These are phyloP conservation scores for Sclerotinia trifoliorum DNA, from an alignment of 2,329 filamentous ascomycete species.

Conservation along the genomic window DNA sequence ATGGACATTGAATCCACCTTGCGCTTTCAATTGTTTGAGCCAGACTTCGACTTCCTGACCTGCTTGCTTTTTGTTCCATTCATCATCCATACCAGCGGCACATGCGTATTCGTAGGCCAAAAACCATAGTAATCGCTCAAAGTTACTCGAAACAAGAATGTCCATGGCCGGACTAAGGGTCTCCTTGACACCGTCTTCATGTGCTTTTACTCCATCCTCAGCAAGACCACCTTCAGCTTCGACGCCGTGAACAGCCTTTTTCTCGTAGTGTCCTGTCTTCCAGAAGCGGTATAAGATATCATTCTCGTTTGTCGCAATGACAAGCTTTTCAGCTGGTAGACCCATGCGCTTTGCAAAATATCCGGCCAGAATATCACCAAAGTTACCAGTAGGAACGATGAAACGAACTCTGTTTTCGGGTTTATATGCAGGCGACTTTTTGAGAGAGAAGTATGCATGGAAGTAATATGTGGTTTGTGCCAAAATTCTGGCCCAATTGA, in stretches of 20 bases:
- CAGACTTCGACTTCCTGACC: slow-evolving; percentile 75
- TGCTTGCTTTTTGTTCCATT: slow-evolving; percentile 65
- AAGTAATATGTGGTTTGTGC: slow-evolving; percentile 98
- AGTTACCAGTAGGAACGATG: slow-evolving; percentile 93
- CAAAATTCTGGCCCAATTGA: slow-evolving; percentile 93
- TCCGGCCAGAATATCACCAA: slow-evolving; percentile 89
- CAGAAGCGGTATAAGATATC: slow-evolving; percentile 96
- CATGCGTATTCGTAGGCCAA: slow-evolving; percentile 71
- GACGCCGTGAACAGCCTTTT: slow-evolving; percentile 62
- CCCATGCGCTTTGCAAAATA: slow-evolving; percentile 93
- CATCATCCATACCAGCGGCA: slow-evolving; percentile 59
- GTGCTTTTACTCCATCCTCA: slow-evolving; percentile 58
- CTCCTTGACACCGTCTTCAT: slow-evolving; percentile 76
- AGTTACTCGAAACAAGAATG: slow-evolving; percentile 93
- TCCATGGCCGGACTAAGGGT: slow-evolving; percentile 97
- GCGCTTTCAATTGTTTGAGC: slow-evolving; percentile 76
- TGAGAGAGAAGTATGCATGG: slow-evolving; percentile 84
- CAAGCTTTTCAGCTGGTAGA: slow-evolving; percentile 80
- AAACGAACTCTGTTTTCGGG: slow-evolving; percentile 72
- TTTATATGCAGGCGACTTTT: slow-evolving; percentile 58
- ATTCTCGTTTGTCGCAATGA: slow-evolving; percentile 95
- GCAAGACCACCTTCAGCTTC: slow-evolving; percentile 55
- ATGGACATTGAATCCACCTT: slow-evolving; percentile 81
- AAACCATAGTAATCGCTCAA: slow-evolving; percentile 94
- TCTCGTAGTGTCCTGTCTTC: slow-evolving; percentile 86